phyloP scores from a whole-genome alignment of 805 yeast genomes.

The Priceomyces fermenticarens region DNA sequence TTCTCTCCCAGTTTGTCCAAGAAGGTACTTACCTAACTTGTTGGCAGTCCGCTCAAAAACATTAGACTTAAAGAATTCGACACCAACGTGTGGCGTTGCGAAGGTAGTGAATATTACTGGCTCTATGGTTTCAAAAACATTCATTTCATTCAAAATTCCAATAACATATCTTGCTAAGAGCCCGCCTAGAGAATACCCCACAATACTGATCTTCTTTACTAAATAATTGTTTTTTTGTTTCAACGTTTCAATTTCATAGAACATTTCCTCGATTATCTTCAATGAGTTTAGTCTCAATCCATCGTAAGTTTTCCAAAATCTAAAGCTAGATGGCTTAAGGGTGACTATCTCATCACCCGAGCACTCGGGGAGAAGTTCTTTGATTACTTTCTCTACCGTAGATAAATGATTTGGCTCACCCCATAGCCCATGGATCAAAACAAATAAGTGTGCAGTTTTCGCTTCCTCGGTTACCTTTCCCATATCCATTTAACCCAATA shows the following conservation, averaged over 20 bases:
- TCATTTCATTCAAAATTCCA: conserved; percentile 46
- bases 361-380: conserved; percentile 19
- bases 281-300: conserved; percentile 36
- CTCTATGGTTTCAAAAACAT: conserved; percentile 31
- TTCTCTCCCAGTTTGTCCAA: conserved; percentile 37
- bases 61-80: conserved; percentile 32
- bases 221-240: conserved; percentile 22
- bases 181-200: conserved; percentile 92
- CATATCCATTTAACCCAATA: neutral
- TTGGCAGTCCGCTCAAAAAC: conserved; percentile 33
- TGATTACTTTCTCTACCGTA: conserved; percentile 31
- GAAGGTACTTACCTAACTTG: conserved; percentile 27
- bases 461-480: neutral
- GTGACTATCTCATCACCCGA: conserved; percentile 28
- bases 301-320: conserved; percentile 45
- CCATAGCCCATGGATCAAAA: conserved; percentile 43
- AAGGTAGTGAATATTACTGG: conserved; percentile 40
- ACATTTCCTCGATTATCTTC: conserved; percentile 33
- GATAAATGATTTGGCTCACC: conserved; percentile 42
- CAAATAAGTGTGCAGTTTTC: conserved; percentile 31
- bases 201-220: conserved; percentile 68
- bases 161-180: conserved; percentile 75
- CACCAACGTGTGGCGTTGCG: conserved; percentile 46
- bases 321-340: conserved; percentile 36
- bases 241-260: conserved; percentile 39